phyloP scores from a whole-genome alignment of 495 filamentous ascomycete genomes.

The Haplographium delicatum region DNA sequence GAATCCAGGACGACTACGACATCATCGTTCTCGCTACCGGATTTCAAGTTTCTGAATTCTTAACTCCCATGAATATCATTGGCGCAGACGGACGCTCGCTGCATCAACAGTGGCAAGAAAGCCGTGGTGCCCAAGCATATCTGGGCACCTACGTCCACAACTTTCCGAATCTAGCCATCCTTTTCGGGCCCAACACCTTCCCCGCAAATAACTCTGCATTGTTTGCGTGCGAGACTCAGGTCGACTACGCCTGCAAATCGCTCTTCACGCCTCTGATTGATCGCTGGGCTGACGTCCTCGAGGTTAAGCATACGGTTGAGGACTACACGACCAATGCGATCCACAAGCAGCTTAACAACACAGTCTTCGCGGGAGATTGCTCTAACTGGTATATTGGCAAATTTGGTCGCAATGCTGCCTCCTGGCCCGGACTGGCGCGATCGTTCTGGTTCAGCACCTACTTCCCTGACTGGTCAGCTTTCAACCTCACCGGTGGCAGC shows the following conservation, averaged over 20 bases:
- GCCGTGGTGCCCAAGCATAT: constrained; percentile 37
- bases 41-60: constrained; percentile 32
- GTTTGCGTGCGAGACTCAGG: constrained; percentile 32
- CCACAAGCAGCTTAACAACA: constrained; percentile 26
- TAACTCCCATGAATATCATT: constrained; percentile 31
- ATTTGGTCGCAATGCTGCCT: constrained; percentile 19
- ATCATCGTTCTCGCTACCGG: constrained; percentile 37
- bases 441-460: not conserved
- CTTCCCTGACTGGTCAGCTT: not conserved
- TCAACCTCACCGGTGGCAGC: not conserved
- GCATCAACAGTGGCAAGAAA: constrained; percentile 31
- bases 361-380: constrained; percentile 30
- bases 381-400: constrained; percentile 35
- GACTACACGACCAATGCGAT: not conserved
- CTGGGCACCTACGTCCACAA: constrained; percentile 29
- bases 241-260: constrained; percentile 23
- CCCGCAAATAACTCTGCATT: constrained; percentile 38
- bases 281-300: constrained; percentile 25
- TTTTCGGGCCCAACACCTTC: constrained; percentile 36
- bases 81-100: constrained; percentile 29
- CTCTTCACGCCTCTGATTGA: constrained; percentile 31
- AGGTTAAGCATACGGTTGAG: constrained; percentile 33
- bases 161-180: constrained; percentile 39
- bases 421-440: constrained; percentile 17
- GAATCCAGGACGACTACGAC: constrained; percentile 26